phyloP scores from a whole-genome alignment of 176 grass and related monocot species.

The Aegilops speltoides region DNA sequence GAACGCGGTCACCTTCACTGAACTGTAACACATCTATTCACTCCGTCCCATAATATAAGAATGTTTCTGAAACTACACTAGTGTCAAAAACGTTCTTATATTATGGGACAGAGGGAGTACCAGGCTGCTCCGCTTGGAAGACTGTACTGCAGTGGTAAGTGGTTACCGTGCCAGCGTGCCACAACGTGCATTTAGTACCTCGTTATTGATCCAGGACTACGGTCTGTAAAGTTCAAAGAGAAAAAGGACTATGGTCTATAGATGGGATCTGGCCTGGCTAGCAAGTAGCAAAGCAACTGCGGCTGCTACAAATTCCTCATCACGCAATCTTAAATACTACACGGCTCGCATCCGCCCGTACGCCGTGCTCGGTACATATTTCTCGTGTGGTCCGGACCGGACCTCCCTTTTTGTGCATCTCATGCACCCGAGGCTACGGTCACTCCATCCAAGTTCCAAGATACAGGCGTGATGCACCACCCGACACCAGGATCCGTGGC shows the following conservation, averaged over 20 bases:
- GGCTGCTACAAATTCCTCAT: background rate
- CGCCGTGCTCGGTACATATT: background rate
- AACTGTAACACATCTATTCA: too few relatives aligned
- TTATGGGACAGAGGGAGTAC: too few relatives aligned
- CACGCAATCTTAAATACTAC: background rate
- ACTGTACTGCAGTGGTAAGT: background rate
- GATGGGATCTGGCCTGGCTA: background rate
- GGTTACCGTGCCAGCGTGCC: background rate
- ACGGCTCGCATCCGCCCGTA: background rate
- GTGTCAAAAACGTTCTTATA: too few relatives aligned
- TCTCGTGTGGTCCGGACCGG: background rate
- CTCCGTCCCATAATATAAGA: too few relatives aligned
- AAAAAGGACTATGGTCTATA: background rate
- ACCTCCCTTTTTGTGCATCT: background rate
- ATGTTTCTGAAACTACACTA: too few relatives aligned
- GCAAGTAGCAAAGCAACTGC: background rate
- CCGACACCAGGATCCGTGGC: background rate
- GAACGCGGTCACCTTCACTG: too few relatives aligned
- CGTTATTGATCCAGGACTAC: background rate
- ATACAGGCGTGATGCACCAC: background rate
- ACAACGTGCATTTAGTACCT: background rate
- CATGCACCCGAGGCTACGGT: background rate
- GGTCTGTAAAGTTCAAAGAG: too few relatives aligned
- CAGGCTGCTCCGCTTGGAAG: too few relatives aligned
- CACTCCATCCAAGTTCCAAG: background rate